phyloP scores from a whole-genome alignment of 345 rosid genomes.

The Reutealis trisperma region DNA sequence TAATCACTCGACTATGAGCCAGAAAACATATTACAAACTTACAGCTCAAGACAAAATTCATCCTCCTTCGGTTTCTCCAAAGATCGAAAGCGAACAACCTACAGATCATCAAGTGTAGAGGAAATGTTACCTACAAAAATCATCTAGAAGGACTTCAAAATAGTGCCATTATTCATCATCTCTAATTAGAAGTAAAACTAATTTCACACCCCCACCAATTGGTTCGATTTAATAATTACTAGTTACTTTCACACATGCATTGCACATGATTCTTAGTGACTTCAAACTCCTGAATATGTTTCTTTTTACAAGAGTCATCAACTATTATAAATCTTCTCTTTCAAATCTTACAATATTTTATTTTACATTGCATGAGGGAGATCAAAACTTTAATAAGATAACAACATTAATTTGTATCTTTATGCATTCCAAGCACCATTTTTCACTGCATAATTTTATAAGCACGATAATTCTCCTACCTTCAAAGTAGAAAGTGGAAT shows the following conservation, averaged over 20 bases:
- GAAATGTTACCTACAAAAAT: slow-evolving; percentile 1
- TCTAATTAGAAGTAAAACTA: background rate
- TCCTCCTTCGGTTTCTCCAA: slow-evolving; percentile 92
- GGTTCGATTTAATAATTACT: background rate
- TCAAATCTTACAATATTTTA: too few relatives aligned
- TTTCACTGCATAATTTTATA: too few relatives aligned
- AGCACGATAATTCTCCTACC: too few relatives aligned
- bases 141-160: background rate
- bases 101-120: slow-evolving; percentile 21
- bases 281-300: too few relatives aligned
- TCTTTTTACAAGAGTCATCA: too few relatives aligned
- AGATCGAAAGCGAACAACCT: slow-evolving; percentile 58
- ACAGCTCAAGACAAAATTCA: slow-evolving; percentile 46
- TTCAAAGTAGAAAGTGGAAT: too few relatives aligned
- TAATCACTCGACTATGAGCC: background rate
- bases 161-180: background rate
- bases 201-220: background rate
- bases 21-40: slow-evolving; percentile 5
- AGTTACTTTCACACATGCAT: too few relatives aligned
- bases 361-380: too few relatives aligned
- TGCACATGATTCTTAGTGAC: too few relatives aligned
- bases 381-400: too few relatives aligned
- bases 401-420: background rate
- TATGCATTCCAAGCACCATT: too few relatives aligned
- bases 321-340: too few relatives aligned